phyloP scores from a whole-genome alignment of 306 rosid species.

The Dryas octopetala region DNA sequence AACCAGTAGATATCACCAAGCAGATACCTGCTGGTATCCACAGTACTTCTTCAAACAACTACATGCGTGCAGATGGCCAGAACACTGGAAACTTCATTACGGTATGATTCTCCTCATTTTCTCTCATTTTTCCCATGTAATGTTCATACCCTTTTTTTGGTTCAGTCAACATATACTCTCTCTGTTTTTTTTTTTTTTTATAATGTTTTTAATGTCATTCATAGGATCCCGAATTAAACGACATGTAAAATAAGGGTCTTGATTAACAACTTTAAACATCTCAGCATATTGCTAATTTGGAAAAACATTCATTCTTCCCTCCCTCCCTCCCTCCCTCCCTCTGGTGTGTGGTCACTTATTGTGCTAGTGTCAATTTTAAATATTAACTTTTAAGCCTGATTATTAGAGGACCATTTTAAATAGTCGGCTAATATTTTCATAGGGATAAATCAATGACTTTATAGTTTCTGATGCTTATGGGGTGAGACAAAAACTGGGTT shows the following conservation, averaged over 20 bases:
- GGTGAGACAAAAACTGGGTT: too few species aligned
- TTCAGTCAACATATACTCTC: not conserved
- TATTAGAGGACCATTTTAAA: too few species aligned
- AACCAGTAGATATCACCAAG: conserved; percentile 59
- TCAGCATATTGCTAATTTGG: not conserved
- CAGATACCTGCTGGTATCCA: conserved; percentile 90
- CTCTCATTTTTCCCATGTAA: conserved; percentile 15
- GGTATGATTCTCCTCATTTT: conserved; percentile 39
- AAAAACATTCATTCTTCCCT: too few species aligned
- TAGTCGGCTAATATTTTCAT: too few species aligned
- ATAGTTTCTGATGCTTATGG: too few species aligned
- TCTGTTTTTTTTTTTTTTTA: too few species aligned
- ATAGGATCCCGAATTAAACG: not conserved
- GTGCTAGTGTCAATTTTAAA: not conserved
- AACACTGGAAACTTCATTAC: conserved; percentile 97
- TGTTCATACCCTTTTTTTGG: not conserved
- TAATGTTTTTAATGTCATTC: not conserved
- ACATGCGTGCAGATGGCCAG: conserved; percentile 82
- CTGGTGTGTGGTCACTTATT: too few species aligned
- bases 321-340: too few species aligned
- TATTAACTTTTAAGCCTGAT: too few species aligned
- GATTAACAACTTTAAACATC: not conserved
- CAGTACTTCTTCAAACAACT: conserved; percentile 70
- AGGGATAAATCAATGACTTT: too few species aligned
- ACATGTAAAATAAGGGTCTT: not conserved